These are phyloP conservation scores for Trichoderma sp. DNA, from an alignment of 2,329 filamentous ascomycete genomes.

Conservation along the genomic window DNA sequence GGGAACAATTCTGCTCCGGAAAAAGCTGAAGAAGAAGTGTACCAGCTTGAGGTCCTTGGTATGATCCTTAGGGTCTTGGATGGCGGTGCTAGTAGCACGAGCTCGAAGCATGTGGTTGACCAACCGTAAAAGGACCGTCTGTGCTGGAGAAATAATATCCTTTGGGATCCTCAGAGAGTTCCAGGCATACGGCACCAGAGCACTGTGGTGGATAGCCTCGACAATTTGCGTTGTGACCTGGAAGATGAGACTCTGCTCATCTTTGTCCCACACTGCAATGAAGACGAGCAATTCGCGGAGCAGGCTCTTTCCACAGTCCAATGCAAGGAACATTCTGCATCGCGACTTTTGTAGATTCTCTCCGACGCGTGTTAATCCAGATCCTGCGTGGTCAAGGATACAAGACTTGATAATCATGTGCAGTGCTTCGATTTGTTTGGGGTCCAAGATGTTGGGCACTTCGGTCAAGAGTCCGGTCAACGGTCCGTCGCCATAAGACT, in stretches of 20 bases:
- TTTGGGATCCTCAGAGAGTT: conserved; percentile 89
- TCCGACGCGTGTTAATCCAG: conserved; percentile 66
- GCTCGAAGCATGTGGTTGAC: conserved; percentile 84
- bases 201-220: conserved; percentile 87
- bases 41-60: conserved; percentile 65
- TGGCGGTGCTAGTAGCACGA: conserved; percentile 48
- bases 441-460: conserved; percentile 90
- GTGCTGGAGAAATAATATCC: conserved; percentile 93
- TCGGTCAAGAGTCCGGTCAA: conserved; percentile 86
- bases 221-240: conserved; percentile 96
- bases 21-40: conserved; percentile 90
- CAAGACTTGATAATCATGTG: conserved; percentile 98
- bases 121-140: conserved; percentile 89
- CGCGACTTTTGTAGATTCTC: conserved; percentile 89
- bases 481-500: conserved; percentile 78
- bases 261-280: conserved; percentile 95
- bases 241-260: conserved; percentile 91
- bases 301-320: conserved; percentile 88
- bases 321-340: conserved; percentile 85
- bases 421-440: conserved; percentile 91
- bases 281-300: conserved; percentile 91
- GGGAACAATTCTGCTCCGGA: conserved; percentile 88
- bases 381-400: conserved; percentile 80
- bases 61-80: conserved; percentile 56
- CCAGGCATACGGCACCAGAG: conserved; percentile 88